Evolutionary conservation across 83 land plant species (phyloP).

Genomic region (Picea abies): DNA sequence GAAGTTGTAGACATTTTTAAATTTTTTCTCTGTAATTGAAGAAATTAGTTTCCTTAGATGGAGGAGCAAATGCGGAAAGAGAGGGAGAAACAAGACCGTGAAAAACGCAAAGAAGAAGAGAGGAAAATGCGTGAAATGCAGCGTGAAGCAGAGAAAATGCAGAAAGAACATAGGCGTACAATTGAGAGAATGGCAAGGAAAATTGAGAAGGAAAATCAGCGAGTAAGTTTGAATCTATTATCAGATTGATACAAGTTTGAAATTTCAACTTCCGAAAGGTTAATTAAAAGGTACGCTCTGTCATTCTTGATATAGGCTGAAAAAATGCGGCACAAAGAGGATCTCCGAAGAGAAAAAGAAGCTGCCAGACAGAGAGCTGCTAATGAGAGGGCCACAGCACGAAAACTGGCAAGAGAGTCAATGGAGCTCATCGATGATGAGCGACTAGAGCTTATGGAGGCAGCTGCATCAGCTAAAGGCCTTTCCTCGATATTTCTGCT

Average conservation of each 20-base stretch:
- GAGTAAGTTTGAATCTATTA: slow-evolving; percentile 49
- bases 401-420: slow-evolving; percentile 84
- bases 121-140: slow-evolving; percentile 81
- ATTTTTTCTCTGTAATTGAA: slow-evolving; percentile 13
- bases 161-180: slow-evolving; percentile 79
- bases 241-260: background rate
- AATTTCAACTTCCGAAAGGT: background rate
- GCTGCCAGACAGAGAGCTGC: slow-evolving; percentile 87
- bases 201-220: slow-evolving; percentile 67
- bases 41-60: slow-evolving; percentile 35
- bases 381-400: slow-evolving; percentile 89
- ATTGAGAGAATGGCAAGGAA: slow-evolving; percentile 81
- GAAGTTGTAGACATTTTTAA: background rate
- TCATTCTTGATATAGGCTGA: slow-evolving; percentile 61
- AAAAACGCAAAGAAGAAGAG: slow-evolving; percentile 87
- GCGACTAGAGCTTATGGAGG: slow-evolving; percentile 91
- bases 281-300: background rate
- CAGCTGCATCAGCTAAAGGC: slow-evolving; percentile 73
- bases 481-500: slow-evolving; percentile 60
- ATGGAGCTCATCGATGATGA: slow-evolving; percentile 97
- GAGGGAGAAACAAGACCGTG: slow-evolving; percentile 77
- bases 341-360: slow-evolving; percentile 80
- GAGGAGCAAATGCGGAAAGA: slow-evolving; percentile 91
- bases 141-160: slow-evolving; percentile 76
- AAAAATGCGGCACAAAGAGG: slow-evolving; percentile 86